These are phyloP conservation scores for Fallopia convolvulus DNA, from an alignment of 148 eudicot species.

Conservation along the genomic window DNA sequence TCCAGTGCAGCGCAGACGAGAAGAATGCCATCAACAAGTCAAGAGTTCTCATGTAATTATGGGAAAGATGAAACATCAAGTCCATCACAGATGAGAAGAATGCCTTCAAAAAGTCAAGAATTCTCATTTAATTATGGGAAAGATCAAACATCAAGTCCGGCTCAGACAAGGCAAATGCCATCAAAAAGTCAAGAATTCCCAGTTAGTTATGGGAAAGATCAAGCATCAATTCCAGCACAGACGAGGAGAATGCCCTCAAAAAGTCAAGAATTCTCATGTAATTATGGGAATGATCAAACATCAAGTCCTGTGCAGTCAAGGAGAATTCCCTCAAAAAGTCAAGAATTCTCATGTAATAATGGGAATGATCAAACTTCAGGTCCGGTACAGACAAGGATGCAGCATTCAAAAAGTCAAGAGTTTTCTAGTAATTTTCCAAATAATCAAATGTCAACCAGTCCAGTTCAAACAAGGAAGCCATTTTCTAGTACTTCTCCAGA, in stretches of 20 bases:
- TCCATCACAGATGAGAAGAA: background rate
- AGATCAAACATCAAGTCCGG: background rate
- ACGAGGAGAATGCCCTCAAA: background rate
- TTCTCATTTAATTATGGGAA: background rate
- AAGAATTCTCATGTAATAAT: background rate
- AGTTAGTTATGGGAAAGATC: background rate
- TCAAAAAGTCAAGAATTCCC: slow-evolving; percentile 10
- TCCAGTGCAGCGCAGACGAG: background rate
- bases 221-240: background rate
- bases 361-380: background rate
- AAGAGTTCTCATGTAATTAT: background rate
- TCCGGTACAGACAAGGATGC: background rate
- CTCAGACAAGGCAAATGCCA: background rate
- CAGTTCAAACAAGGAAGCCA: background rate
- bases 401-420: slow-evolving; percentile 4
- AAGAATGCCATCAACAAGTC: background rate
- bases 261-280: slow-evolving; percentile 3
- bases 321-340: background rate
- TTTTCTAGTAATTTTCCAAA: background rate
- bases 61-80: slow-evolving; percentile 2
- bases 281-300: background rate
- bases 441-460: slow-evolving; percentile 7
- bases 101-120: background rate
- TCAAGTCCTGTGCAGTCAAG: background rate
- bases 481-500: slow-evolving; percentile 18